These are phyloP conservation scores for Yarrowia sp. DNA, from an alignment of 805 yeast genomes.

Conservation along the genomic window DNA sequence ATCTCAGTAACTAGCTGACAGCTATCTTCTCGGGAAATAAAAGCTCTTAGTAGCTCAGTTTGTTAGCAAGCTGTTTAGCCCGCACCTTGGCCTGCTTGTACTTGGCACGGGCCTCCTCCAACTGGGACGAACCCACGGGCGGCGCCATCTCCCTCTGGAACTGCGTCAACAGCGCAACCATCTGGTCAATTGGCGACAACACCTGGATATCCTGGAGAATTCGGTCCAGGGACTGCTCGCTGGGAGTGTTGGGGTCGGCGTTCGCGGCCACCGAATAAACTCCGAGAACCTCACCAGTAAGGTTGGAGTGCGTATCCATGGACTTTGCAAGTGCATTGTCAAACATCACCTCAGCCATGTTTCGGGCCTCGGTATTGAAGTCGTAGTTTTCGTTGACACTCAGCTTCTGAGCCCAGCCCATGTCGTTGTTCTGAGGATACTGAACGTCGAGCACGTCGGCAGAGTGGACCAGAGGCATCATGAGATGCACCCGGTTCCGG, in stretches of 20 bases:
- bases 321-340: constrained; percentile 35
- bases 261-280: constrained; percentile 8
- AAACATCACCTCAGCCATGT: constrained; percentile 31
- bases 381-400: constrained; percentile 31
- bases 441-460: constrained; percentile 18
- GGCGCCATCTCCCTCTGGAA: constrained; percentile 34
- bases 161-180: constrained; percentile 22
- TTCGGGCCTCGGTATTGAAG: constrained; percentile 24
- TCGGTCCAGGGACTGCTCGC: constrained; percentile 22
- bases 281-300: constrained; percentile 30
- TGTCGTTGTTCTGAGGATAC: constrained; percentile 21
- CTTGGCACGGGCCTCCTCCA: constrained; percentile 29
- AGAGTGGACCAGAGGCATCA: constrained; percentile 36
- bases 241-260: constrained; percentile 2
- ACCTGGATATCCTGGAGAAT: constrained; percentile 28
- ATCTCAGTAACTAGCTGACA: constrained; percentile 24
- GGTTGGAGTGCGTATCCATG: constrained; percentile 20
- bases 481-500: constrained; percentile 19
- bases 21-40: constrained; percentile 5
- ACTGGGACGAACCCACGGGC: constrained; percentile 14
- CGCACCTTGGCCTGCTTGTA: constrained; percentile 27
- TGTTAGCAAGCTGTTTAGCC: constrained; percentile 26
- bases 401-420: constrained; percentile 16
- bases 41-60: constrained; percentile 27
- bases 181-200: constrained; percentile 27